Evolutionary conservation across 139 green algal species (phyloP), one percentile per base, ranked within the genome.

Genomic region (Tetratostichococcus sp.): DNA sequence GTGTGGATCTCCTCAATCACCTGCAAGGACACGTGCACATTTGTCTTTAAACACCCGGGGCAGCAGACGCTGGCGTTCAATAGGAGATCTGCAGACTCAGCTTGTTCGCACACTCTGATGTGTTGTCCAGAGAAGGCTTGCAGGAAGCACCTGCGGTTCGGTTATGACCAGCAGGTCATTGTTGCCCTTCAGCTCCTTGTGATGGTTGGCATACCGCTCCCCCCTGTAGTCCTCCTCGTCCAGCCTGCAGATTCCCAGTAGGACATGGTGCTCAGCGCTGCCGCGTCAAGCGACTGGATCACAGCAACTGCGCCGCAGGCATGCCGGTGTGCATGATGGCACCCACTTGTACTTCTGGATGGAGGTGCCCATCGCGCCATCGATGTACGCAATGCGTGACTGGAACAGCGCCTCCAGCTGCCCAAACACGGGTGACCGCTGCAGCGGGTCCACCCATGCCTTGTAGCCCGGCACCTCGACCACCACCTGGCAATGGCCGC

Each of bases 81-180:
- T n/a, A n/a, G n/a, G n/a, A n/a, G n/a, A n/a, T n/a, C n/a, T n/a
- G n/a, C n/a, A n/a, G n/a, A n/a, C n/a, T n/a, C n/a, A n/a, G n/a
- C n/a, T n/a, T n/a, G n/a, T n/a, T n/a, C n/a, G n/a, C n/a, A n/a
- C n/a, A n/a, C n/a, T n/a, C n/a, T n/a, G n/a, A n/a, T 50, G 39
- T 14, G 8, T 50, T 50, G 39, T 8, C 14, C 39, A 8, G 8
- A 50, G 14, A 50, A 22, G 39, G 39, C 39, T 50, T 50, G 39
- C 39, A 14, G n/a, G n/a, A n/a, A n/a, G n/a, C n/a, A 62, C 50
- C 69, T 98, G 93, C 1, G 95, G 95, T 16, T 90, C 82, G 17
- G 95, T 98, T 66, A 99, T 83, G 58, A 98, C 92, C 75, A 99
- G 86, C 34, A 99, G 26, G 79, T 99, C 95, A 76, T 99, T 99